Evolutionary conservation across 2,329 filamentous ascomycete genomes (phyloP).

Genomic region (Alternaria metachromatica): DNA sequence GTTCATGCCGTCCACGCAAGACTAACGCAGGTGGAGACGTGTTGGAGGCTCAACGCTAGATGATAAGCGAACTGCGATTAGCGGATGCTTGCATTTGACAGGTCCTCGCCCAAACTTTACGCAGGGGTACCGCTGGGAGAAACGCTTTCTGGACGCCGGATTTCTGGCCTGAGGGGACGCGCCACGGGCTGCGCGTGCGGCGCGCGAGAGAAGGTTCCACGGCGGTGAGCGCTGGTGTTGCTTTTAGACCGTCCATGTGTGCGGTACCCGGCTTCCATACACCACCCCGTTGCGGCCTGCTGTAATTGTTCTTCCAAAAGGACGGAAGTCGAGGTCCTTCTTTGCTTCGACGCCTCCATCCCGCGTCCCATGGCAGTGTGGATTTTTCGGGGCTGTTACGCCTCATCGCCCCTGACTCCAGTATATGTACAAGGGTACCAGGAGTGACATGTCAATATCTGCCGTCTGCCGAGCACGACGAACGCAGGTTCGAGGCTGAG

Average conservation of each 20-base stretch:
- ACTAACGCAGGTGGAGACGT: conserved; percentile 2
- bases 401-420: not conserved
- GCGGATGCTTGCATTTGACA: conserved; percentile 13
- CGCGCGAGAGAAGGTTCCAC: not conserved
- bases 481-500: not conserved
- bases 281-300: not conserved
- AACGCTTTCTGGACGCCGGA: not conserved
- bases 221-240: not conserved
- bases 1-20: conserved; percentile 6
- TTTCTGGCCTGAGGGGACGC: not conserved
- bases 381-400: not conserved
- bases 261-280: not conserved
- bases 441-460: not conserved
- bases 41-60: conserved; percentile 2
- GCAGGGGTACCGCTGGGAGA: not conserved
- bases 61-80: conserved; percentile 1
- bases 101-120: conserved; percentile 6
- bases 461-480: not conserved
- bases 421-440: not conserved
- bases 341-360: not conserved
- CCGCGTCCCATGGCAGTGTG: not conserved
- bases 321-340: not conserved
- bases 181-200: not conserved
- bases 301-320: not conserved
- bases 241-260: not conserved